Base-by-base conservation (phyloP, 2,329 filamentous ascomycete genomes). In the Xylariaceae sp. region DNA sequence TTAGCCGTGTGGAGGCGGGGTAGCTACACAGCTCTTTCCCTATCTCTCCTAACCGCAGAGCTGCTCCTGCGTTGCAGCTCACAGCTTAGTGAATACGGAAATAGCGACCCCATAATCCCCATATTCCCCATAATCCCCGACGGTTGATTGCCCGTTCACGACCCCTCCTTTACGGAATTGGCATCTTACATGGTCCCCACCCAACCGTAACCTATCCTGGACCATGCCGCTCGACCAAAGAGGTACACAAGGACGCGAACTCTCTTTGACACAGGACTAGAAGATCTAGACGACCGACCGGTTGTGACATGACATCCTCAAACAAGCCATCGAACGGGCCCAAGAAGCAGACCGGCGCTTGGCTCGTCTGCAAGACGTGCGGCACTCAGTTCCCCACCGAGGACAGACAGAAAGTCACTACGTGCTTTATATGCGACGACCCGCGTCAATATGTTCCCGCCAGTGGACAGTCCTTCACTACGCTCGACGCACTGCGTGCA, bases 371-470 rank as follows among this genome's bases (percentile, higher is more conserved):
- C 75, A 78, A 77, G 7, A 81, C 87, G 4, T 91, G 88, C 71
- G 88, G 87, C 18, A 89, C 87, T 0, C 88, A 91, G 68, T 90
- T 80, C 72, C 82, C 85, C 50, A 76, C 77, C 1, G 70, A 79
- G 0, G 78, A 84, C 62, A 74, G 75, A 47, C 62, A 73, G 10
- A 68, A 77, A 34, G 74, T 85, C 49, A 78, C 74, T 56, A 80
- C 77, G 3, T 91, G 88, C 74, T 80, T 82, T 59, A 88, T 91
- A 63, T 92, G 88, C 74, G 87, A 90, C 71, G 88, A 90, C 71
- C 79, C 87, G 0, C 81, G 88, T 3, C 88, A 91, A 73, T 91
- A 82, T 68, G 84, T 89, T 0, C 87, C 87, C 0, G 76, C 78
- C 0, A 72, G 74, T 0, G 87, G 86, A 1, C 88, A 91, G 74